These are phyloP conservation scores for Aquilaria sinensis DNA, from an alignment of 345 rosid species.

Conservation along the genomic window DNA sequence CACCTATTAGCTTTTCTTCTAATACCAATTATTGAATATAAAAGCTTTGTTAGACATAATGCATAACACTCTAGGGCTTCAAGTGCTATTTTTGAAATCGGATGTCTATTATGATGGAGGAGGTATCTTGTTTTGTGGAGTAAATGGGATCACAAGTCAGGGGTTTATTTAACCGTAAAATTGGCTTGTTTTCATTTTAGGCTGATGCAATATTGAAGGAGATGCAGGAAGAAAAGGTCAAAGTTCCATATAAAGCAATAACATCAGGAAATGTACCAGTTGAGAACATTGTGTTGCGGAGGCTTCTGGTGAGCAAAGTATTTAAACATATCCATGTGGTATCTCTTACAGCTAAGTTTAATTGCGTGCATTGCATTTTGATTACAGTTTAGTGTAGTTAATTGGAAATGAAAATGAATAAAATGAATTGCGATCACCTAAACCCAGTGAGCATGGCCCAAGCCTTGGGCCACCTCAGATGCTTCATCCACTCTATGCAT, in stretches of 20 bases:
- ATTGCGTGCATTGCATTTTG: too few species aligned
- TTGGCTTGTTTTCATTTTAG: slow-evolving; percentile 6
- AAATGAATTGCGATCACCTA: too few species aligned
- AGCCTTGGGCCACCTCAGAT: too few species aligned
- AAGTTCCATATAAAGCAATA: neutral
- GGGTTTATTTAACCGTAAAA: slow-evolving; percentile 5
- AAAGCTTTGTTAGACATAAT: neutral
- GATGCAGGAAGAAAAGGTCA: neutral
- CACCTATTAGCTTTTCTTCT: neutral
- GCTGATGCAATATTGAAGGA: slow-evolving; percentile 10
- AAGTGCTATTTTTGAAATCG: neutral
- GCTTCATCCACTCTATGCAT: neutral
- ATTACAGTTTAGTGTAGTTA: too few species aligned
- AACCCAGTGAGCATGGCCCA: too few species aligned
- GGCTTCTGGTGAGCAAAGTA: slow-evolving; percentile 20
- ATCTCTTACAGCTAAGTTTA: too few species aligned
- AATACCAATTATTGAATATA: neutral
- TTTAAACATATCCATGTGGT: neutral
- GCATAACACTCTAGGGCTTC: neutral
- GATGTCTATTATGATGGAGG: neutral
- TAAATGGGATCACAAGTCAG: neutral
- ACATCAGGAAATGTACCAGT: slow-evolving; percentile 2
- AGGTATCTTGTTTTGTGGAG: too few species aligned
- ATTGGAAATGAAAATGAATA: too few species aligned
- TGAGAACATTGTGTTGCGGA: slow-evolving; percentile 17